Evolutionary conservation across 129 eudicot genomes (phyloP), one percentile per base, ranked within the genome.

Genomic region (Chrysanthemum makinoi): DNA sequence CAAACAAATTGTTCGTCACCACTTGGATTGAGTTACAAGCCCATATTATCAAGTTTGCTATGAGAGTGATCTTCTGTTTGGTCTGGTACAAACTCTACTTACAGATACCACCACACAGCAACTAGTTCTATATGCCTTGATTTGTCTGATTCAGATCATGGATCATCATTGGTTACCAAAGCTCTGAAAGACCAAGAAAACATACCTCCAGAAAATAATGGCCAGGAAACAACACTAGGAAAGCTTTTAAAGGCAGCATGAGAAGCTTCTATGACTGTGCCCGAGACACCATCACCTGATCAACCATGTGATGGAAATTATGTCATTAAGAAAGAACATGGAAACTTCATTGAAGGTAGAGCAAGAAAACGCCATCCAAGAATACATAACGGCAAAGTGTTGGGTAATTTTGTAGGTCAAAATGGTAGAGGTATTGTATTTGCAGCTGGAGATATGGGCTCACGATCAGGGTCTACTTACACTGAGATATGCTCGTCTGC

Each of bases 11-110:
- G 90, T 94, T 59, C 81, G 95, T 3, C 93, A 94, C 79, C 98
- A 94, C 72, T 91, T 94, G 76, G 97, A 94, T 86, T 87, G 97
- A 15, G 97, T 90, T 15, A 94, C 97, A 19, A 94, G 98, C 75
- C 95, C 97, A 18, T 94, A 89, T 69, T 94, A 95, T 59, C 93
- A 69, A 69, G 96, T 88, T 14, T 94, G 97, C 75, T 90, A 90
- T 19, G 97, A 84, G 72, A 84, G 24, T 51, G 91, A 89, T 26
- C 33, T 72, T 59, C 30, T 52, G 19, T 33, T 69, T 28, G 81
- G 62, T 61, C 83, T 4, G 79, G 84, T 28, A 15, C 80, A 72
- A 82, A 71, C 77, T 70, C 86, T 13, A 51, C 14, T 62, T 84
- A 43, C 70, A 61, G 80, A 78, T 65, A 72, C 52, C 83, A 87